These are phyloP conservation scores for Boehmeria nivea DNA, from an alignment of 306 rosid species.

Conservation along the genomic window DNA sequence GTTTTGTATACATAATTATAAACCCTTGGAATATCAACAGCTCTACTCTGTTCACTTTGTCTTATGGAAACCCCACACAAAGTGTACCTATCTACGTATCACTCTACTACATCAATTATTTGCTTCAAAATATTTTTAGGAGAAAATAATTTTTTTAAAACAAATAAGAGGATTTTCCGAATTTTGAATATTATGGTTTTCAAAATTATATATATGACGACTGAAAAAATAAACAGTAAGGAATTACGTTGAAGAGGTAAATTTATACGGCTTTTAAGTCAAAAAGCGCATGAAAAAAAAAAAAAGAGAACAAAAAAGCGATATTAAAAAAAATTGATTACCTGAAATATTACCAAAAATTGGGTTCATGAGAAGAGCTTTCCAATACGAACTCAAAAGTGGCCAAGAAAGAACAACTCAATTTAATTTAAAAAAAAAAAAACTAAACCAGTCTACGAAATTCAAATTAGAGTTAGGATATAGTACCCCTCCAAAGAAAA, in stretches of 20 bases:
- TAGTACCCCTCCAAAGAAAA: too few species aligned
- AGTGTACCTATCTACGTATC: neutral
- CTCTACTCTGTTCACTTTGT: neutral
- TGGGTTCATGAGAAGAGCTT: conserved; percentile 8
- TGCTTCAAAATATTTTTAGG: too few species aligned
- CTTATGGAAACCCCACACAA: conserved; percentile 7
- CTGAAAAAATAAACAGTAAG: neutral
- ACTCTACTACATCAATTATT: too few species aligned
- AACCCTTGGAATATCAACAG: neutral
- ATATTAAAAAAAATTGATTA: neutral
- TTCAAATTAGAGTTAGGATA: conserved; percentile 15
- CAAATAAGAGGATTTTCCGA: too few species aligned
- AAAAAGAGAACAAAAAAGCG: neutral
- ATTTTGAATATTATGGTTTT: too few species aligned
- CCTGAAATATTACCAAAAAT: conserved; percentile 7
- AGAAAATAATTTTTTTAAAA: too few species aligned
- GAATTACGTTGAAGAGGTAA: neutral
- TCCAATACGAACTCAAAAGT: neutral
- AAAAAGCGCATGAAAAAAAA: neutral
- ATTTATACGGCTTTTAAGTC: too few species aligned
- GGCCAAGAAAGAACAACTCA: neutral
- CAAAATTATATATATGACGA: too few species aligned
- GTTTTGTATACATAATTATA: neutral
- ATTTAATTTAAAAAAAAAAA: neutral
- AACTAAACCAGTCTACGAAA: conserved; percentile 6